Evolutionary conservation across 306 rosid species (phyloP), one percentile per base, ranked within the genome.

Genomic region (Cucurbita argyrosperma): DNA sequence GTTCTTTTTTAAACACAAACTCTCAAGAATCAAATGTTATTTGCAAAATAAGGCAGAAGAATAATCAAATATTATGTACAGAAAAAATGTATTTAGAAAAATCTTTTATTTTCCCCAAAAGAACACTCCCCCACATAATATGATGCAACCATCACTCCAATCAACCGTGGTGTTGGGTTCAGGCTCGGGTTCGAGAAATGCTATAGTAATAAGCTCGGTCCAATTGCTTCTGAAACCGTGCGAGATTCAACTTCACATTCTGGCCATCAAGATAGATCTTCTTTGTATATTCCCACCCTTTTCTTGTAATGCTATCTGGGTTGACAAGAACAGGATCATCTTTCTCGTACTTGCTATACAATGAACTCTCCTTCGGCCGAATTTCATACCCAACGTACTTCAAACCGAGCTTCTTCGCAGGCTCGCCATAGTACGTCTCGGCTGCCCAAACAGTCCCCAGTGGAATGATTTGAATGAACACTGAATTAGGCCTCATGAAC

Each of bases 391-490:
- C 92, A 30, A 88, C 82, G 79, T 95, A 95, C 56, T 85, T 87
- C 81, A 95, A 85, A 16, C 96, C 96, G 55, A 95, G 96, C 84
- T 84, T 95, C 67, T 72, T 84, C 10, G 97, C 97, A 9, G 99
- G 96, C 55, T 91, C 91, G 0, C 97, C 96, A 39, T 89, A 95
- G 47, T 88, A 95, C 0, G 88, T 85, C 70, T 89, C 91, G 7
- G 99, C 97, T 12, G 99, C 96, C 99, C 99, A 95, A 5, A 18
- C 81, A 0, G 91, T 87, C 6, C 99, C 99, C 4, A 95, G 87
- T 11, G 97, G 99, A 73, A 95, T 59, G 35, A 91, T 89, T 85
- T 95, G 99, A 75, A 95, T 91, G 55, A 91, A 89, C 76, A 90
- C 86, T 23, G 81, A 82, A 2, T 82, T 79, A 15, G 97, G 96